Evolutionary conservation across 495 filamentous ascomycete species (phyloP), one percentile per base, ranked within the genome.

Genomic region (Bombardia bombarda): DNA sequence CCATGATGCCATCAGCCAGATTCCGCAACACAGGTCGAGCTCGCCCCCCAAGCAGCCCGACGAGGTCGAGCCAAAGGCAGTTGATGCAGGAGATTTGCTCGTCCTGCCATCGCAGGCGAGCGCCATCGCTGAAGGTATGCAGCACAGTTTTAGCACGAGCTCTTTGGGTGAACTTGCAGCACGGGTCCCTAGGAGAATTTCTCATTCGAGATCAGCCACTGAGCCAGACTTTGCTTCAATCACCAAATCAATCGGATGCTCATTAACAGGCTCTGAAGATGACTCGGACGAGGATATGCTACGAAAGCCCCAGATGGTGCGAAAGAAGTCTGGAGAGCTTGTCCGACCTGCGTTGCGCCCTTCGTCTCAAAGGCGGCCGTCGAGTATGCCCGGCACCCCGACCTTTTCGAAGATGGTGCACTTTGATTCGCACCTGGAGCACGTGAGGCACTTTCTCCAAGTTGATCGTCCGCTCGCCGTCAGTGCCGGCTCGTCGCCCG

Each of bases 251-350:
- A 57, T 72, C 19, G 76, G 80, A 43, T 75, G 71, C 24, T 67
- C 75, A 3, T 42, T 75, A 33, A 76, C 69, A 7, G 70, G 62
- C 31, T 86, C 83, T 0, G 80, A 83, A 18, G 77, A 83, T 26
- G 80, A 79, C 0, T 66, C 69, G 0, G 70, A 74, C 31, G 82
- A 83, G 33, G 82, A 81, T 20, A 77, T 82, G 41, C 69, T 49
- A 48, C 65, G 62, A 31, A 90, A 86, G 64, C 88, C 88, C 17
- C 79, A 79, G 17, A 87, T 97, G 81, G 80, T 98, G 40, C 80
- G 92, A 43, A 98, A 98, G 73, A 98, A 98, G 73, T 97, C 92
- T 30, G 92, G 92, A 19, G 92, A 98, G 62, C 75, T 97, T 38
- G 92, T 98, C 39, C 82, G 90, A 50, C 94, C 92, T 4, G 94